Percentiles rank a stretch among this genome's conserved stretches.
These are phyloP conservation scores for Pythium insidiosum DNA, from an alignment of 352 stramenopile species.

Conservation along the genomic window DNA sequence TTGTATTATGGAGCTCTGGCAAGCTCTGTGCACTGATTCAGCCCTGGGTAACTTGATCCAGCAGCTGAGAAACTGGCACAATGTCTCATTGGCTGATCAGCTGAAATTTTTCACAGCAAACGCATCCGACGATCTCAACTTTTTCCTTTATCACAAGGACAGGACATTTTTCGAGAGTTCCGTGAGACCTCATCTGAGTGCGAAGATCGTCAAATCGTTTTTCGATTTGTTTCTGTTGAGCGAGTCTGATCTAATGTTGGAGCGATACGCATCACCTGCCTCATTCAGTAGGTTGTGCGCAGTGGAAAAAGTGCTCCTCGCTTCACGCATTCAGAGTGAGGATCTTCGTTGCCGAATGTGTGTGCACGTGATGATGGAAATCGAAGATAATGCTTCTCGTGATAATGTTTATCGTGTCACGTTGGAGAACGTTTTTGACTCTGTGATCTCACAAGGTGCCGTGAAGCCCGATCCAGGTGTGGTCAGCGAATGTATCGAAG, in stretches of 20 bases:
- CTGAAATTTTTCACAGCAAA: slow-evolving; percentile 9
- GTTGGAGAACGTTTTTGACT: slow-evolving; percentile 5
- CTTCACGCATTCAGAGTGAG: not conserved
- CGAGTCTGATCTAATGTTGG: not conserved
- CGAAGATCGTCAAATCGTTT: slow-evolving; percentile 5
- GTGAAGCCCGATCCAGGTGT: not conserved
- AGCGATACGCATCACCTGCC: slow-evolving; percentile 3
- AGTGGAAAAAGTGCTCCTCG: slow-evolving; percentile 9
- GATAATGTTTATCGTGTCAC: no score
- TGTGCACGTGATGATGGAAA: slow-evolving; percentile 3
- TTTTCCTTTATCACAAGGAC: slow-evolving; percentile 15
- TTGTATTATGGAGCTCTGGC: slow-evolving; percentile 9
- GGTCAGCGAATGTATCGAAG: not conserved
- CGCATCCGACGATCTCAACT: slow-evolving; percentile 11
- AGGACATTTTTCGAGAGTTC: slow-evolving; percentile 1
- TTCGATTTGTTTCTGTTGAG: slow-evolving; percentile 7
- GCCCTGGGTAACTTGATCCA: not conserved
- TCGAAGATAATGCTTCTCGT: not conserved
- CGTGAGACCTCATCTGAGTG: slow-evolving; percentile 1
- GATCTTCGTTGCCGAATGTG: not conserved
- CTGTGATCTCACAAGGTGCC: slow-evolving; percentile 7
- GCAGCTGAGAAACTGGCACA: slow-evolving; percentile 5
- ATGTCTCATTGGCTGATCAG: slow-evolving; percentile 1
- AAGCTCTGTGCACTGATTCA: slow-evolving; percentile 2
- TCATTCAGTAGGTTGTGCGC: slow-evolving; percentile 7